Conservation (phyloP, 768 basidiomycete species). For the Chalciporus pseudorubinellus region DNA sequence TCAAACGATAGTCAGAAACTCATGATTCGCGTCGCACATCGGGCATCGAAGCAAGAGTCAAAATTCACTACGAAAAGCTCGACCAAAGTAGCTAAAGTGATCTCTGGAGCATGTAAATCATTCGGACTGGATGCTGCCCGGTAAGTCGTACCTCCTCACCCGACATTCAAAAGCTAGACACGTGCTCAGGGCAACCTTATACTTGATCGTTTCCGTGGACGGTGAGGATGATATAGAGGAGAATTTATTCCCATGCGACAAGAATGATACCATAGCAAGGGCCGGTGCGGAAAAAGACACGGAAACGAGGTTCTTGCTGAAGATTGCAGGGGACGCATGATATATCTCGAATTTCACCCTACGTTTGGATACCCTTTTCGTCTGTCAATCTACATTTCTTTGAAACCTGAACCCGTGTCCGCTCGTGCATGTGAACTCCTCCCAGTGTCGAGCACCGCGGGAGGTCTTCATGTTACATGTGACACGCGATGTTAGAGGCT, state of each 20-base stretch:
- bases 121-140: slow-evolving; percentile 21
- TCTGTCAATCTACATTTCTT: background rate
- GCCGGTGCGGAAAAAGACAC: slow-evolving; percentile 25
- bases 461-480: no score
- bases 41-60: slow-evolving; percentile 27
- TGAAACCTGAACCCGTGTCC: no score
- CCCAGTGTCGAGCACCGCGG: no score
- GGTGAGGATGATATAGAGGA: slow-evolving; percentile 27
- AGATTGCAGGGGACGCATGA: slow-evolving; percentile 23
- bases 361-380: background rate
- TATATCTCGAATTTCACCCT: background rate
- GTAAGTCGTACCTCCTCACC: slow-evolving; percentile 12
- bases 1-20: slow-evolving; percentile 13
- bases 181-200: slow-evolving; percentile 20
- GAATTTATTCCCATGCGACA: slow-evolving; percentile 31
- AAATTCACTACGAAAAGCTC: slow-evolving; percentile 31
- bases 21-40: slow-evolving; percentile 33
- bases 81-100: slow-evolving; percentile 31
- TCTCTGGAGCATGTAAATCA: slow-evolving; percentile 29
- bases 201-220: slow-evolving; percentile 22
- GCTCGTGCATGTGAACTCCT: no score
- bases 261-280: slow-evolving; percentile 22
- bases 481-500: no score
- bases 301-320: slow-evolving; percentile 26
- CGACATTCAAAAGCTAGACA: background rate